Conservation (phyloP, 2,329 filamentous ascomycete species). For the Apiospora kogelbergensis region DNA sequence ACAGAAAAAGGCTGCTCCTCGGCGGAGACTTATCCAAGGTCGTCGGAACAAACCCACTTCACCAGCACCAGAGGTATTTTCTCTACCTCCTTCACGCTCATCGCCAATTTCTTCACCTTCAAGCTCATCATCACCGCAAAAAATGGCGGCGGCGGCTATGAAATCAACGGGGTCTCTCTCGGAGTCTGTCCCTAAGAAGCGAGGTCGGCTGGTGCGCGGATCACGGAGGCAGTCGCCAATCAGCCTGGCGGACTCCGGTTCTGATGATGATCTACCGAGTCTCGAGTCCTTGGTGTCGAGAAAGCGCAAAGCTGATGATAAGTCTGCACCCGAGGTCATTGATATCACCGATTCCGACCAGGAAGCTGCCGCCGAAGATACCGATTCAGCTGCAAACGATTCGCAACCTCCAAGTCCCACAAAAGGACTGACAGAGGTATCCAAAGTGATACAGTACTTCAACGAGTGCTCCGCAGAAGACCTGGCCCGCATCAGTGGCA, state of each 20-base stretch:
- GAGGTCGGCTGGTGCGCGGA: slow-evolving; percentile 3
- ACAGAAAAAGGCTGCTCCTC: slow-evolving; percentile 21
- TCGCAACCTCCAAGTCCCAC: slow-evolving; percentile 3
- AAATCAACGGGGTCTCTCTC: not conserved
- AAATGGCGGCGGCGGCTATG: not conserved
- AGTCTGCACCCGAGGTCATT: not conserved
- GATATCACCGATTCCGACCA: slow-evolving; percentile 10
- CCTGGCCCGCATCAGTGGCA: slow-evolving; percentile 78
- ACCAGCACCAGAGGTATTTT: slow-evolving; percentile 29
- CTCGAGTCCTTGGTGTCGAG: slow-evolving; percentile 11
- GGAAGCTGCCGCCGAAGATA: not conserved
- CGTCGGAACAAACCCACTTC: slow-evolving; percentile 22
- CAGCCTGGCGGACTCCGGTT: slow-evolving; percentile 20
- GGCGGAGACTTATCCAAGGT: slow-evolving; percentile 30
- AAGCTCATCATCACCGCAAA: slow-evolving; percentile 21
- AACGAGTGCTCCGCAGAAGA: slow-evolving; percentile 76
- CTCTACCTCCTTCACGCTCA: slow-evolving; percentile 30
- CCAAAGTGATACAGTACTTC: slow-evolving; percentile 73
- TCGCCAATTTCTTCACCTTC: slow-evolving; percentile 29
- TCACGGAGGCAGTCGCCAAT: slow-evolving; percentile 5
- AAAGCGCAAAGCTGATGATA: slow-evolving; percentile 24
- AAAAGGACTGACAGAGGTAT: slow-evolving; percentile 30
- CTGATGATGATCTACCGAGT: slow-evolving; percentile 15
- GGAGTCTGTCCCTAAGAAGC: not conserved
- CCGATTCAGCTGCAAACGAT: slow-evolving; percentile 11